Evolutionary conservation across 2,329 filamentous ascomycete genomes (phyloP), one percentile per base, ranked within the genome.

Genomic region (Pseudogymnoascus sp.): DNA sequence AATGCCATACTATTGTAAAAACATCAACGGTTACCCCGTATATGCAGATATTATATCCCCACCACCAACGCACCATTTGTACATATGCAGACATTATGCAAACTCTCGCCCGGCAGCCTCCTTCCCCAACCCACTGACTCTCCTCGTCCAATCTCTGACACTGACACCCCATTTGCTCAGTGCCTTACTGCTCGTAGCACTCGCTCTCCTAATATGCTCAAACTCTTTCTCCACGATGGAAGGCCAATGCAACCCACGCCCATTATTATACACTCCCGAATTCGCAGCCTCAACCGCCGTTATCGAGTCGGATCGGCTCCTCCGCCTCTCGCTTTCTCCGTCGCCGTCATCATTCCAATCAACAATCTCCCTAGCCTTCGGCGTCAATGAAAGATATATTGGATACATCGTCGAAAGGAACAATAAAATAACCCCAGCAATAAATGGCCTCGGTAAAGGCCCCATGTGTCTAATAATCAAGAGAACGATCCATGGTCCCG

Each of bases 401-500:
- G 69, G 69, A 39, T 65, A 70, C 3, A 68, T 6, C 0, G 63
- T n/a, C 0, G 63, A 67, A 5, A 66, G 55, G 18, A 64, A 67
- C 2, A 71, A 58, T 0, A 67, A 65, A 6, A 68, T 61, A 35
- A 70, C 61, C 12, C 70, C 65, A 15, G 8, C 18, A 15, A 30
- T 6, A 18, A 57, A 57, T 7, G 30, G 34, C 34, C 30, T 57
- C 18, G 12, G 9, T 21, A n/a, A 10, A 26, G 15, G 1, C 21
- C 13, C 30, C 30, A 34, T 38, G 18, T 3, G 3, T 18, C 13
- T 38, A 15, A 23, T 38, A 23, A 69, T 64, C 4, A 62, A 68
- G 8, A 60, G 67, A 63, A 70, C 67, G 1, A 69, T 63, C 37
- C 66, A 70, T 1, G 67, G 66, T 34, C 69, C 70, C 0, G 65